Evolutionary conservation across 1,284 basidiomycete species (phyloP), one percentile per base, ranked within the genome.

Genomic region (Retiboletus flavoniger): DNA sequence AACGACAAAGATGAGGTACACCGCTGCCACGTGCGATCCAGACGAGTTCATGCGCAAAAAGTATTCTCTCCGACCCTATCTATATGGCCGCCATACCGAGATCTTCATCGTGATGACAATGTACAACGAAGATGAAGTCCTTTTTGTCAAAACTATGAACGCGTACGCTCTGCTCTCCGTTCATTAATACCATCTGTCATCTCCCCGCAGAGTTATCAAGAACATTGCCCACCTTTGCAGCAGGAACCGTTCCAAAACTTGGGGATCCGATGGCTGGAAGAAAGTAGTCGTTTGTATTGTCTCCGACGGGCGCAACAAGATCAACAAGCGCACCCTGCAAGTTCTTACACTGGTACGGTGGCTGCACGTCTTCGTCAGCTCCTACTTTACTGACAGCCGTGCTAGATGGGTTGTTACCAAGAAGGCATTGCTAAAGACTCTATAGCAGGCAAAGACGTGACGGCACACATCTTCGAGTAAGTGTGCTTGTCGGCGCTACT

Each of bases 91-190:
- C 41, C 82, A 86, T 60, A 98, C 95, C 0, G 95, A 98, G 74
- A 79, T 98, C 7, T 92, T 98, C 69, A 95, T 98, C 64, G 92
- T 93, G 47, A 92, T 94, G 89, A 94, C 92, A 42, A 94, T 94
- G 89, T 94, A 98, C 75, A 98, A 98, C 71, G 95, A 98, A 74
- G 91, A 95, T 68, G 91, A 95, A 62, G 80, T 91, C 19, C 78
- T 98, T 21, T 91, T 93, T 65, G 78, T 81, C 63, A 82, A 81
- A 64, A 94, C 93, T 5, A 94, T 96, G 88, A 95, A 95, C 66
- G 83, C 91, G 78, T 89, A 66, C 65, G 86, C 76, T 55, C 51
- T 32, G n/a, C 28, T 45, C 11, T 32, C 36, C 17, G 11, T 45
- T 14, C 32, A 28, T 10, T 29, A 13, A 9, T 9, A 2, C 29